Evolutionary conservation across 1,284 basidiomycete genomes (phyloP).

Genomic region (Phlebopus sp.): DNA sequence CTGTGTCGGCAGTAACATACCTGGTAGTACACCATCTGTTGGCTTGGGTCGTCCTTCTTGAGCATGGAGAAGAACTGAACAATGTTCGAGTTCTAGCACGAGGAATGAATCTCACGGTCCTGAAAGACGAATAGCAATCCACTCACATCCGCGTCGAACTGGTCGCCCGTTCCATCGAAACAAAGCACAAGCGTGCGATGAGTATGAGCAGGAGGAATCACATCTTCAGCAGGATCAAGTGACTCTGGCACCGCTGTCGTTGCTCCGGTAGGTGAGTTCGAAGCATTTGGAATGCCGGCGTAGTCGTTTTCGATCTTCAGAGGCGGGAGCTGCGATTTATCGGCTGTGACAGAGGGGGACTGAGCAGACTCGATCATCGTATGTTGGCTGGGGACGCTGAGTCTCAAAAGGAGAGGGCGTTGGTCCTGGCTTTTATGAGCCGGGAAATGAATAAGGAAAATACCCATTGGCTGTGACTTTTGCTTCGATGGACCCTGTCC

Average conservation of each 20-base stretch:
- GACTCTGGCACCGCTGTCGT: background rate
- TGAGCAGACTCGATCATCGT: conserved; percentile 13
- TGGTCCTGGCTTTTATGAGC: conserved; percentile 6
- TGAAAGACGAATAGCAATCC: background rate
- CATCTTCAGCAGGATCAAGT: conserved; percentile 19
- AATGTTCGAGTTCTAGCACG: conserved; percentile 44
- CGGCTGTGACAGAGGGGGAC: conserved; percentile 3
- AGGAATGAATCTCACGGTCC: background rate
- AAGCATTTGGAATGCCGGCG: background rate
- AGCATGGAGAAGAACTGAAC: conserved; percentile 51
- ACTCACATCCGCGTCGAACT: conserved; percentile 53
- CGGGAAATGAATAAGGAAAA: background rate
- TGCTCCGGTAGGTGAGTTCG: background rate
- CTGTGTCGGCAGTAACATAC: conserved; percentile 25
- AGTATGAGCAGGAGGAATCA: conserved; percentile 35
- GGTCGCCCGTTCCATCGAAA: conserved; percentile 57
- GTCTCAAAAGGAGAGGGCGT: background rate
- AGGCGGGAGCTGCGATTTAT: conserved; percentile 10
- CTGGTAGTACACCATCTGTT: conserved; percentile 60
- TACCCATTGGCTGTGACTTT: background rate
- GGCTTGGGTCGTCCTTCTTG: conserved; percentile 46
- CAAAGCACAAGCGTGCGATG: conserved; percentile 50
- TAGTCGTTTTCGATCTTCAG: background rate
- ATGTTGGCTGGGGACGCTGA: background rate
- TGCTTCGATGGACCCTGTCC: no score